Evolutionary conservation across 169 alveolate species (phyloP).

Genomic region (Cryptosporidium viatorum): DNA sequence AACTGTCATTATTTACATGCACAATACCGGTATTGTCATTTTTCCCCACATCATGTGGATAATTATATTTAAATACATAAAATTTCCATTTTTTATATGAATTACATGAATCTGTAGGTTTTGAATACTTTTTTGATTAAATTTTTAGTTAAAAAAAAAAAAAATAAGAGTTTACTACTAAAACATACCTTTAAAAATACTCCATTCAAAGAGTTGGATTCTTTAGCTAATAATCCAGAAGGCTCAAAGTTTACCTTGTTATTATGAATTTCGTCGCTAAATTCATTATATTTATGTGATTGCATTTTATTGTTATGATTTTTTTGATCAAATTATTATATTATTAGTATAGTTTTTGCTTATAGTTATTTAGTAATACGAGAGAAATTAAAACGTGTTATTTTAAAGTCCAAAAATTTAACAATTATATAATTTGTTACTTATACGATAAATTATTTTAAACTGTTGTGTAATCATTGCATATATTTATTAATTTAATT

Average conservation of each 20-base stretch:
- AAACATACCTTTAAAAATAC: slow-evolving; percentile 81
- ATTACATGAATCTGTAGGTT: slow-evolving; percentile 84
- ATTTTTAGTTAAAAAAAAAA: background rate
- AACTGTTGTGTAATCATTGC: background rate
- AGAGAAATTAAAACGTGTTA: background rate
- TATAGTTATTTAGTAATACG: background rate
- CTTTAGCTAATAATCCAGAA: slow-evolving; percentile 88
- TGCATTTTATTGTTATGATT: background rate
- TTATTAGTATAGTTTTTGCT: background rate
- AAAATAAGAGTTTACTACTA: too few relatives aligned
- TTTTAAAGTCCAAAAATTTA: background rate
- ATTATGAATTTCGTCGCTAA: background rate
- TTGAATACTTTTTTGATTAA: slow-evolving; percentile 80
- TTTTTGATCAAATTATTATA: background rate
- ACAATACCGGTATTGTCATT: slow-evolving; percentile 12
- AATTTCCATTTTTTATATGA: slow-evolving; percentile 87
- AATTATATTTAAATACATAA: slow-evolving; percentile 82
- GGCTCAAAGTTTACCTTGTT: slow-evolving; percentile 85
- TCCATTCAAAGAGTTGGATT: slow-evolving; percentile 82
- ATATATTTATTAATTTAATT: too few relatives aligned
- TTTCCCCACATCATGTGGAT: background rate
- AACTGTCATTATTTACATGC: slow-evolving; percentile 17
- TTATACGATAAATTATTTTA: too few relatives aligned
- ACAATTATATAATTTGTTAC: background rate
- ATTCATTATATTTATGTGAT: background rate